Base-by-base conservation (phyloP, 371 early-diverging fungal genomes). In the Capillidium heterosporum region DNA sequence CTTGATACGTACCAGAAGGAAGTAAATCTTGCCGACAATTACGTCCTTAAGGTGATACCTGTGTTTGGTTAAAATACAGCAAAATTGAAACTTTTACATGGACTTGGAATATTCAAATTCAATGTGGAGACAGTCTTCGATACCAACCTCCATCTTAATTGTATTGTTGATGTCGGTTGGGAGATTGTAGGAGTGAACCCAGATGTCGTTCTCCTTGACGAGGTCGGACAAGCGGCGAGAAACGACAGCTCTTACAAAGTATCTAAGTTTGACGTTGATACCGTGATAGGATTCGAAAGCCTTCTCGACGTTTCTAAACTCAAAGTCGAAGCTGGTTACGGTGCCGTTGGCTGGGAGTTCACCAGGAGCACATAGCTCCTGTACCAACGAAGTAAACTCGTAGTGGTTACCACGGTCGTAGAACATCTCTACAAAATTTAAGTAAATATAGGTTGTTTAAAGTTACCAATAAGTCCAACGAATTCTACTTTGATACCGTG, bases 21-120 rank as follows among this genome's bases (percentile, higher is more conserved):
- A 98, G 72, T 93, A 94, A 61, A 98, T 95, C 65, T 94, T 95
- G 57, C 98, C 98, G 21, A 96, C 93, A 65, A 98, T 98, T 2
- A 95, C 95, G 65, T 95, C 98, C 62, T 92, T 88, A 49, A 98
- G 70, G 65, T 94, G 90, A 68, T 95, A 96, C 60, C 71, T 74
- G 29, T 44, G 24, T 13, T 29, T 10, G 13, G 61, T 82, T 80
- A 59, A 84, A 82, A 26, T 82, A 73, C 13, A 84, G 82, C 13
- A 81, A 70, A 40, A 80, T 57, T 57, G 42, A 19, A 44, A 11
- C 1, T 32, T 24, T 39, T 63, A 70, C 68, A 61, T 67, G 24
- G 72, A 71, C 56, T 68, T 66, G 55, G 70, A 89, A 68, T 88
- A 90, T 68, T 90, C 89, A 48, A 92, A 89, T 64, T 92, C 91